Evolutionary conservation across 441 rosid genomes (phyloP).

Genomic region (Aleurites moluccanus): DNA sequence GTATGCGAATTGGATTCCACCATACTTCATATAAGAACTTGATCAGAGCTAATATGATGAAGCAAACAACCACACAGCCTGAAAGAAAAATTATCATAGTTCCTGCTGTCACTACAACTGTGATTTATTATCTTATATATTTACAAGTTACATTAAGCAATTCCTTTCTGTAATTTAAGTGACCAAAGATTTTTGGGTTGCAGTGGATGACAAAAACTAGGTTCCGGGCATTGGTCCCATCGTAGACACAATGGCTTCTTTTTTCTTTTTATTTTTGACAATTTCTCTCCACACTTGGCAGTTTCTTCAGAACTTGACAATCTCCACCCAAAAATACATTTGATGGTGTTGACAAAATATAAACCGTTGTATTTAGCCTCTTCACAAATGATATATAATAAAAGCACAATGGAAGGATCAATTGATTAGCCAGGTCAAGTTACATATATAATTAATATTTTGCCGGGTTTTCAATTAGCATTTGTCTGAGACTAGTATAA

Average conservation of each 20-base stretch:
- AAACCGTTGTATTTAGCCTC: too few relatives aligned
- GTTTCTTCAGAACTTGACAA: too few relatives aligned
- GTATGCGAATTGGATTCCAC: constrained; percentile 32
- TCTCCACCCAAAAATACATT: background rate
- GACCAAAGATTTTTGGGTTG: background rate
- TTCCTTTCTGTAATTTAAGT: background rate
- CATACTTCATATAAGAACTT: constrained; percentile 26
- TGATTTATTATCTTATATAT: background rate
- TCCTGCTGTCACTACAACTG: background rate
- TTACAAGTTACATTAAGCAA: background rate
- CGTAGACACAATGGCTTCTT: background rate
- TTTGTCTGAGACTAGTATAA: too few relatives aligned
- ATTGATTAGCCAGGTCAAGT: too few relatives aligned
- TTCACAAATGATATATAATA: background rate
- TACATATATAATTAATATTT: too few relatives aligned
- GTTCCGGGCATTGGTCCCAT: background rate
- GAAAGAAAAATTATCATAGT: constrained; percentile 12
- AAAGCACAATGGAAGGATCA: too few relatives aligned
- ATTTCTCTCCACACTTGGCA: background rate
- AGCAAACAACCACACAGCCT: constrained; percentile 12
- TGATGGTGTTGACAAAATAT: background rate
- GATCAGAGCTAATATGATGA: constrained; percentile 19
- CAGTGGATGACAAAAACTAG: background rate
- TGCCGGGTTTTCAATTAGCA: too few relatives aligned
- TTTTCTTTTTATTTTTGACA: background rate